Conservation (phyloP, 768 basidiomycete genomes). For the Amanita polypyramis region DNA sequence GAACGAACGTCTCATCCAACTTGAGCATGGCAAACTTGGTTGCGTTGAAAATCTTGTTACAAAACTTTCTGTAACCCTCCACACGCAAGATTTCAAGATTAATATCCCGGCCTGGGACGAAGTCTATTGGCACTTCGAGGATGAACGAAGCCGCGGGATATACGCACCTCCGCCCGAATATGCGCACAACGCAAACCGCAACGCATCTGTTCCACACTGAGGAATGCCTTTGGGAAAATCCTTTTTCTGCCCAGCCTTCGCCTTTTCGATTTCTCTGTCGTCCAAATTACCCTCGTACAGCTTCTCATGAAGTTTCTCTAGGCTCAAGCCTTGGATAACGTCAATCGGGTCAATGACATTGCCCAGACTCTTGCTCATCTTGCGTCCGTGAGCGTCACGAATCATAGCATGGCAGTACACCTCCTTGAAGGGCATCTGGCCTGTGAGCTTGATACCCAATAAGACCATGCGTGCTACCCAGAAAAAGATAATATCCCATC, state of each 20-base stretch:
- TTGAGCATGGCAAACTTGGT: slow-evolving; percentile 99
- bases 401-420: slow-evolving; percentile 98
- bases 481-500: slow-evolving; percentile 99
- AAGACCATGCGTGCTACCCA: slow-evolving; percentile 99
- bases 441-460: slow-evolving; percentile 84
- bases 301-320: slow-evolving; percentile 79
- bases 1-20: slow-evolving; percentile 76
- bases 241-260: slow-evolving; percentile 93
- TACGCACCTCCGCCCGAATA: slow-evolving; percentile 78
- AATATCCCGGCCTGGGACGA: slow-evolving; percentile 75
- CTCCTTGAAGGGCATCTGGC: slow-evolving; percentile 86
- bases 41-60: slow-evolving; percentile 99
- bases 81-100: slow-evolving; percentile 93
- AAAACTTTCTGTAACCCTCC: slow-evolving; percentile 98
- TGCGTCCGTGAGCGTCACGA: slow-evolving; percentile 95
- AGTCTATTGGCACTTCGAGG: not conserved
- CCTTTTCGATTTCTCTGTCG: slow-evolving; percentile 85
- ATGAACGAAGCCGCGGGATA: not conserved
- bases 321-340: slow-evolving; percentile 75
- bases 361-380: slow-evolving; percentile 97
- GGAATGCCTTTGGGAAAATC: slow-evolving; percentile 99
- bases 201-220: slow-evolving; percentile 94
- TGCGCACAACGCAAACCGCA: slow-evolving; percentile 90
- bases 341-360: slow-evolving; percentile 98
- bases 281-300: slow-evolving; percentile 88